Percentiles rank a stretch among this genome's conserved stretches.
Evolutionary conservation across 129 eudicot genomes (phyloP).

Genomic region (Flaveria sonorensis): DNA sequence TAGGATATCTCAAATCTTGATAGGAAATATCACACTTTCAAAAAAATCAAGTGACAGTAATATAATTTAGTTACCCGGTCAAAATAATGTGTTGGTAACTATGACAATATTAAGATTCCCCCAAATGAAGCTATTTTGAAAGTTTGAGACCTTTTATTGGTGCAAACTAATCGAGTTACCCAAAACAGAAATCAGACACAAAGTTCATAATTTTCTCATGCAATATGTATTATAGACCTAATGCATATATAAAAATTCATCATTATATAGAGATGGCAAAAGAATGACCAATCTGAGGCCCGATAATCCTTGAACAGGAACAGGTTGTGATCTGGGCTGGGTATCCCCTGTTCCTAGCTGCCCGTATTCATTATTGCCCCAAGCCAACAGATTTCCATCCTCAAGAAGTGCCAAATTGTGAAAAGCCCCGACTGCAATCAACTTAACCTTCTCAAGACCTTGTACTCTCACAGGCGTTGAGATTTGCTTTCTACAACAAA

Average conservation of each 20-base stretch:
- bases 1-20: not conserved
- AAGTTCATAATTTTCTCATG: not conserved
- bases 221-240: not conserved
- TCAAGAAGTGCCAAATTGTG: conserved; percentile 93
- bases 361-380: conserved; percentile 99
- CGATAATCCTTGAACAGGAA: conserved; percentile 85
- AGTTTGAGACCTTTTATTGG: not conserved
- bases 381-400: conserved; percentile 82
- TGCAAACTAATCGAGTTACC: not conserved
- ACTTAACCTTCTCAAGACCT: conserved; percentile 86
- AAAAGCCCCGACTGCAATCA: conserved; percentile 97
- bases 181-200: conserved; percentile 7
- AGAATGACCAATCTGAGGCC: conserved; percentile 72
- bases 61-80: not conserved
- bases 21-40: not conserved
- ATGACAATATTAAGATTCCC: not conserved
- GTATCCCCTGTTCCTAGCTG: conserved; percentile 99
- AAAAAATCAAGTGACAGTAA: not conserved
- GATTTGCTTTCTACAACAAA: conserved; percentile 75
- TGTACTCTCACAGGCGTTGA: conserved; percentile 96
- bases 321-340: conserved; percentile 97
- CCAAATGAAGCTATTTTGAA: not conserved
- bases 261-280: not conserved
- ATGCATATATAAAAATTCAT: not conserved
- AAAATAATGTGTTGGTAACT: not conserved